phyloP scores from a whole-genome alignment of 148 eudicot genomes.

The Heliamphora exappendiculata region DNA sequence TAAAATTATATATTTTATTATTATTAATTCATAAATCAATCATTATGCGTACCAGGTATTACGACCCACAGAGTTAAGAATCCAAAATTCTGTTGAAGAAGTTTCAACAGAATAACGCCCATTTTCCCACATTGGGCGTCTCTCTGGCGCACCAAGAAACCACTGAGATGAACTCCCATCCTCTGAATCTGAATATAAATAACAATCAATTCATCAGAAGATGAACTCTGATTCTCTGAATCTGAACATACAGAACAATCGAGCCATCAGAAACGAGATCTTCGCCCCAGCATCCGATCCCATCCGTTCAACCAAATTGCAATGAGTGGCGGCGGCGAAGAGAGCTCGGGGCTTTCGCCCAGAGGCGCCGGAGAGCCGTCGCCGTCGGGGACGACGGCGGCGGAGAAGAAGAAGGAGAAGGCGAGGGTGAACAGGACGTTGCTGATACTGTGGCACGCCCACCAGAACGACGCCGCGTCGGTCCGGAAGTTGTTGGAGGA shows the following conservation, averaged over 20 bases:
- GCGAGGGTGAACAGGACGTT: conserved; percentile 79
- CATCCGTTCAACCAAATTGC: neutral
- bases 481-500: conserved; percentile 82
- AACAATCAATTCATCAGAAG: too few species aligned
- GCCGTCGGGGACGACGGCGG: conserved; percentile 14
- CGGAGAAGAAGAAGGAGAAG: conserved; percentile 58
- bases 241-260: neutral
- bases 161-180: too few species aligned
- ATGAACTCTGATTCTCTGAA: conserved; percentile 2
- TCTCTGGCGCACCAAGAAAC: too few species aligned
- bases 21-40: too few species aligned
- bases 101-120: too few species aligned
- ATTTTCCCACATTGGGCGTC: too few species aligned
- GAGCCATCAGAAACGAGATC: neutral
- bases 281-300: neutral
- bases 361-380: conserved; percentile 18
- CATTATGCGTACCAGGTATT: too few species aligned
- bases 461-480: conserved; percentile 69
- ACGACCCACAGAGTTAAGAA: too few species aligned
- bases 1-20: too few species aligned
- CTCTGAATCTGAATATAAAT: too few species aligned
- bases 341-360: conserved; percentile 32
- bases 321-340: conserved; percentile 63
- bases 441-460: conserved; percentile 89
- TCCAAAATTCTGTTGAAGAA: too few species aligned